These are phyloP conservation scores for Saturnispora besseyi DNA, from an alignment of 805 yeast species.

Conservation along the genomic window DNA sequence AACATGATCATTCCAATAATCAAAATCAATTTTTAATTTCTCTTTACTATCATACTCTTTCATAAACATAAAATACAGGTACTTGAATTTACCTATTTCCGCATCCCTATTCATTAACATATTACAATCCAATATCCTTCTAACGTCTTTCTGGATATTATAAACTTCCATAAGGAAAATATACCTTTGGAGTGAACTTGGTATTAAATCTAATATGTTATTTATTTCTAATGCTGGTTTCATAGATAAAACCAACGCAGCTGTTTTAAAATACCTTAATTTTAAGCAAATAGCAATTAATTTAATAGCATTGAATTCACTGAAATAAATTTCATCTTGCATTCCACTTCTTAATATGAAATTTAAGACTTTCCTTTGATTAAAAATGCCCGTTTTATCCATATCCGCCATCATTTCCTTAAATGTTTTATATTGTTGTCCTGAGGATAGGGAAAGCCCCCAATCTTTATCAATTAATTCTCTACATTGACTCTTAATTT, in stretches of 20 bases:
- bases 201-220: not conserved
- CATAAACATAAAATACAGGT: slow-evolving; percentile 2
- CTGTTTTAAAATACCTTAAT: not conserved
- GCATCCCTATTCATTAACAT: not conserved
- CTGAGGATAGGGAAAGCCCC: not conserved
- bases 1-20: slow-evolving; percentile 2
- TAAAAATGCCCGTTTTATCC: not conserved
- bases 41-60: not conserved
- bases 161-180: not conserved
- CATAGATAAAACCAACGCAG: not conserved
- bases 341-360: not conserved
- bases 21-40: not conserved
- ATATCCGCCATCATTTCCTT: not conserved
- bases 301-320: not conserved
- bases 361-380: not conserved
- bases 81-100: not conserved
- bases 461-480: not conserved
- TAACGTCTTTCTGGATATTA: not conserved
- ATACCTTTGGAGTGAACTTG: not conserved
- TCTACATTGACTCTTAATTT: not conserved
- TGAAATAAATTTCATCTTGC: not conserved
- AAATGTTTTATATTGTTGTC: not conserved
- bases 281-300: not conserved
- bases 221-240: not conserved
- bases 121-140: not conserved